Evolutionary conservation across 2,329 filamentous ascomycete species (phyloP).

Genomic region (Gaeumannomyces sp.): DNA sequence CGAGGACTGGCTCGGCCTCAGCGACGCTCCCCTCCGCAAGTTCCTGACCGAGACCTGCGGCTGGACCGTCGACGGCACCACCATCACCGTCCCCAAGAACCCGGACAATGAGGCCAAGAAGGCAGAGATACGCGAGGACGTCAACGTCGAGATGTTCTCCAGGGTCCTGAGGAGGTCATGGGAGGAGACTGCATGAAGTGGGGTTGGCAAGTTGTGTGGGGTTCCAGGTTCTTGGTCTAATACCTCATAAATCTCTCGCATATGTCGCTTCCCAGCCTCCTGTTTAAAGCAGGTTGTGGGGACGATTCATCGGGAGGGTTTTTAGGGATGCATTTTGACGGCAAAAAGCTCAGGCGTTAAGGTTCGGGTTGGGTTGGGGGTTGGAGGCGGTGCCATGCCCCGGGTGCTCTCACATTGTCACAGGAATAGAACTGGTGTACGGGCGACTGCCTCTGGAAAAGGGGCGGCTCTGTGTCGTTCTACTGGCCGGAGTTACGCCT

Average conservation of each 20-base stretch:
- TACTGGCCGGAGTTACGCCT: background rate
- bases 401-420: background rate
- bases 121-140: conserved; percentile 89
- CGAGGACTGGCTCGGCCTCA: conserved; percentile 69
- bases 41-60: conserved; percentile 81
- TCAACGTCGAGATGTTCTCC: conserved; percentile 81
- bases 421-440: background rate
- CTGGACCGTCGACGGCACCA: conserved; percentile 62
- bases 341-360: conserved; percentile 6
- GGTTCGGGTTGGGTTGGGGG: conserved; percentile 3
- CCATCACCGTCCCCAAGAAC: conserved; percentile 78
- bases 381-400: background rate
- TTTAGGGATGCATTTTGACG: background rate
- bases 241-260: conserved; percentile 1
- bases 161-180: conserved; percentile 78
- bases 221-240: background rate
- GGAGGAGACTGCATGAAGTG: conserved; percentile 63
- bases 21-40: conserved; percentile 61
- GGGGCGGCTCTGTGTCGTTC: background rate
- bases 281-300: background rate
- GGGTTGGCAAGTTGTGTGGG: background rate
- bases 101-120: conserved; percentile 97
- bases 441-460: background rate
- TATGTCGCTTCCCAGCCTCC: background rate
- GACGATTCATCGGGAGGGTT: conserved; percentile 3